Conservation (phyloP, 192 early-diverging fungal species). For the Spizellomyces sp. region DNA sequence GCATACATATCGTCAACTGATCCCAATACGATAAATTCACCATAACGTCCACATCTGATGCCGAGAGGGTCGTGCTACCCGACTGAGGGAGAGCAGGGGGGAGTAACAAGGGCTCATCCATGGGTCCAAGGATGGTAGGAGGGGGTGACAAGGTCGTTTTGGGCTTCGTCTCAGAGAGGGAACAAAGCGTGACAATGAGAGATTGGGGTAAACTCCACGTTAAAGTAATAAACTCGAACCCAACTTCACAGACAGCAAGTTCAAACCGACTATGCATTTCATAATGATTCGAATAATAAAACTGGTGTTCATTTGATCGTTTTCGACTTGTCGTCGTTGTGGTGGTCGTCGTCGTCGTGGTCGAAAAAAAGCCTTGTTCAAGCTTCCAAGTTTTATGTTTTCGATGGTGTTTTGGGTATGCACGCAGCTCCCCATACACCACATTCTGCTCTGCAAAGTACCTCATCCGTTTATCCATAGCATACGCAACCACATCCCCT, state of each 20-base stretch:
- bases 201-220: background rate
- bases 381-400: background rate
- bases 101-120: background rate
- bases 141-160: background rate
- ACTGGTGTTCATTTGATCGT: background rate
- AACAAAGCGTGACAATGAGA: background rate
- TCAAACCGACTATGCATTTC: background rate
- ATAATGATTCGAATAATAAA: slow-evolving; percentile 1
- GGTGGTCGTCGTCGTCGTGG: background rate
- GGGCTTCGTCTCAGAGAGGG: background rate
- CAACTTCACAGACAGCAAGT: background rate
- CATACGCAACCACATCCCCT: background rate
- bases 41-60: background rate
- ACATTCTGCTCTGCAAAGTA: background rate
- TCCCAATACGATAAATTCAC: slow-evolving; percentile 1
- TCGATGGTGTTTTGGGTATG: background rate
- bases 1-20: background rate
- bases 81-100: background rate
- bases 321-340: background rate
- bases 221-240: background rate
- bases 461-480: background rate
- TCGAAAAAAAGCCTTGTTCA: background rate
- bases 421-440: background rate
- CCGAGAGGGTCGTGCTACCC: background rate
- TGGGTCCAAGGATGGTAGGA: background rate